Evolutionary conservation across 139 green algal species (phyloP).

Genomic region (Yamagishiella unicocca): DNA sequence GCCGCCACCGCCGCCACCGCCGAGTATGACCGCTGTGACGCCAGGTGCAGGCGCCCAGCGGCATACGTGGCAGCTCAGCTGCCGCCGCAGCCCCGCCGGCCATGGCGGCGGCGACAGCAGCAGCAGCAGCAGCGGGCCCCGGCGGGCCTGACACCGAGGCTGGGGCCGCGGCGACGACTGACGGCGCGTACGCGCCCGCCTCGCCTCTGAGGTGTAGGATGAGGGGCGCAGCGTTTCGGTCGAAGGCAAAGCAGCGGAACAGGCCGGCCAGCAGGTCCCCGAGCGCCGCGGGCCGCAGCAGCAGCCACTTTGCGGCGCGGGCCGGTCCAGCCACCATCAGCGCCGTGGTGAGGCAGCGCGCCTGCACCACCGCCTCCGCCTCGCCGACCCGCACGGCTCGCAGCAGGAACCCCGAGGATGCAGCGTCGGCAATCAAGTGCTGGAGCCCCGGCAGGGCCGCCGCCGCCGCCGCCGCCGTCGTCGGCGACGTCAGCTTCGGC

Average conservation of each 20-base stretch:
- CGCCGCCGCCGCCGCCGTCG: not conserved
- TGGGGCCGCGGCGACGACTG: not conserved
- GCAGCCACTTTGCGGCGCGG: slow-evolving; percentile 46
- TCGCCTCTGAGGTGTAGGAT: slow-evolving; percentile 53
- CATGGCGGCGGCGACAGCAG: slow-evolving; percentile 35
- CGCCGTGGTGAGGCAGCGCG: slow-evolving; percentile 66
- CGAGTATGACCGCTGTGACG: slow-evolving; percentile 60
- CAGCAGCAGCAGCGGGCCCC: not conserved
- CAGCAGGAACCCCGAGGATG: slow-evolving; percentile 44
- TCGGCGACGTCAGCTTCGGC: not conserved
- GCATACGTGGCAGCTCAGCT: slow-evolving; percentile 76
- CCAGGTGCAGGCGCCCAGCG: slow-evolving; percentile 65
- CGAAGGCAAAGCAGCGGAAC: slow-evolving; percentile 68
- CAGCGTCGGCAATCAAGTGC: slow-evolving; percentile 51
- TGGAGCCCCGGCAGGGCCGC: not conserved
- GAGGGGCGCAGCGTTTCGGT: slow-evolving; percentile 57
- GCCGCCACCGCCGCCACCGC: slow-evolving; percentile 74
- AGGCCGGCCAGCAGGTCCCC: slow-evolving; percentile 44
- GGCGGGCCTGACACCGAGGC: not conserved
- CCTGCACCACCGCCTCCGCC: slow-evolving; percentile 52
- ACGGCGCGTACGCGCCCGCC: slow-evolving; percentile 10
- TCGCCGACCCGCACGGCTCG: slow-evolving; percentile 59
- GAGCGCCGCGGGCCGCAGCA: slow-evolving; percentile 60
- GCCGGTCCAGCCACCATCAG: slow-evolving; percentile 63
- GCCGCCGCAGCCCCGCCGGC: not conserved